These are phyloP conservation scores for Aspergillus campestris DNA, from an alignment of 495 filamentous ascomycete species.

Conservation along the genomic window DNA sequence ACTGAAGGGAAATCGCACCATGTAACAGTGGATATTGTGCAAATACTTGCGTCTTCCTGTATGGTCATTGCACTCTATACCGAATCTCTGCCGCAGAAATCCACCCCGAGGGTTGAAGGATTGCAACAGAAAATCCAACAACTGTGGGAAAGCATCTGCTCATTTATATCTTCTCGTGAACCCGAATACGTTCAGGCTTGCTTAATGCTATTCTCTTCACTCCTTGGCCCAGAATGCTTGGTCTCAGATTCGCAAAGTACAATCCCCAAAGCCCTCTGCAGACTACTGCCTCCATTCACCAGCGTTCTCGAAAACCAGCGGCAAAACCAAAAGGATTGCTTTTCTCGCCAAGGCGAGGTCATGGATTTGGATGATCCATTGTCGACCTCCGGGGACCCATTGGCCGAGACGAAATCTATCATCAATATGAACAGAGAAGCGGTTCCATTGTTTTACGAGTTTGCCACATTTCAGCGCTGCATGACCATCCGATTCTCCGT, in stretches of 20 bases:
- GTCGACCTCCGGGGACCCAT: constrained; percentile 44
- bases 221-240: constrained; percentile 19
- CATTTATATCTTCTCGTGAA: constrained; percentile 23
- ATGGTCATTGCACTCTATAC: constrained; percentile 26
- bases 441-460: constrained; percentile 20
- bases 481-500: constrained; percentile 30
- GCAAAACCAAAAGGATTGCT: constrained; percentile 15
- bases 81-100: constrained; percentile 26
- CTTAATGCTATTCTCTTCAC: constrained; percentile 24
- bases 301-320: constrained; percentile 36
- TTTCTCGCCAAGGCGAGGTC: constrained; percentile 35
- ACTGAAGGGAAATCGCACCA: constrained; percentile 32
- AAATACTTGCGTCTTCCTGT: constrained; percentile 40
- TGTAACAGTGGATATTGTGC: constrained; percentile 37
- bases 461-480: constrained; percentile 27
- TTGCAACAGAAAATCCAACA: constrained; percentile 22
- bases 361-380: constrained; percentile 80
- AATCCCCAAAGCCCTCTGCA: constrained; percentile 14
- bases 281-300: constrained; percentile 22
- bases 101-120: constrained; percentile 16
- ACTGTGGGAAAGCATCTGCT: constrained; percentile 31
- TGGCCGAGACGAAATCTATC: constrained; percentile 15
- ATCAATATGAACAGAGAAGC: constrained; percentile 23
- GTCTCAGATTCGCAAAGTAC: constrained; percentile 7
- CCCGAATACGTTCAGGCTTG: constrained; percentile 22